phyloP scores from a whole-genome alignment of 768 basidiomycete genomes.

The Naganishia onofrii region DNA sequence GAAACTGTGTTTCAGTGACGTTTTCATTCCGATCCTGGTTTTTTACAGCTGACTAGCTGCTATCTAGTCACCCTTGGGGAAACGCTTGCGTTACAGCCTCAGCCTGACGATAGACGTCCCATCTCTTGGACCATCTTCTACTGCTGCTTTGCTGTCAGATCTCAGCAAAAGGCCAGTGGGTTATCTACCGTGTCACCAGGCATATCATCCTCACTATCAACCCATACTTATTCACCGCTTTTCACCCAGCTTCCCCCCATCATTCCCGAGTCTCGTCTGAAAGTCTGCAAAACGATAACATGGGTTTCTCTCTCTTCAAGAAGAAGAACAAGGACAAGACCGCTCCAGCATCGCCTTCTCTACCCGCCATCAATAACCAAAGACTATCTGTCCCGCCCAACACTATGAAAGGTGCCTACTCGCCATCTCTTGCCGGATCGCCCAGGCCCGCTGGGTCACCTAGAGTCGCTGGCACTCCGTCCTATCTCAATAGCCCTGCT shows the following conservation, averaged over 20 bases:
- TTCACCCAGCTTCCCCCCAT: not conserved
- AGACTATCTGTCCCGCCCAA: not conserved
- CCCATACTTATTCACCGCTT: not conserved
- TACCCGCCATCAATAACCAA: not conserved
- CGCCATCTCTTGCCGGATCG: not conserved
- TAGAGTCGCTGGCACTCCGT: not conserved
- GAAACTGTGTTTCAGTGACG: constrained; percentile 12
- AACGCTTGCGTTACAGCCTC: not conserved
- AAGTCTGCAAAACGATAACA: constrained; percentile 1
- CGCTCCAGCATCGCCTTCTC: not conserved
- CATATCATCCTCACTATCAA: not conserved
- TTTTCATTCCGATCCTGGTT: constrained; percentile 7
- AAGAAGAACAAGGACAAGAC: constrained; percentile 33
- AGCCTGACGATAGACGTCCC: not conserved
- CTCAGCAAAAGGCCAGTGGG: not conserved
- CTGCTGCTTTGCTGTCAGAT: not conserved
- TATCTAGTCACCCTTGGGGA: not conserved
- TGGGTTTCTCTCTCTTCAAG: constrained; percentile 37
- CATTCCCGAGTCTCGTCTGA: not conserved
- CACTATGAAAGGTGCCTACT: not conserved
- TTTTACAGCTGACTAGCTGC: not conserved
- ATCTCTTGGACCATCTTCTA: constrained; percentile 3
- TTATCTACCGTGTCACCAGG: not conserved
- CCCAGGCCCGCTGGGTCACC: not conserved
- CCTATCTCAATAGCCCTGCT: constrained; percentile 11